Evolutionary conservation across 73 alveolate species (phyloP), one percentile per base, ranked within the genome.

Genomic region (Paramecium octaurelia): DNA sequence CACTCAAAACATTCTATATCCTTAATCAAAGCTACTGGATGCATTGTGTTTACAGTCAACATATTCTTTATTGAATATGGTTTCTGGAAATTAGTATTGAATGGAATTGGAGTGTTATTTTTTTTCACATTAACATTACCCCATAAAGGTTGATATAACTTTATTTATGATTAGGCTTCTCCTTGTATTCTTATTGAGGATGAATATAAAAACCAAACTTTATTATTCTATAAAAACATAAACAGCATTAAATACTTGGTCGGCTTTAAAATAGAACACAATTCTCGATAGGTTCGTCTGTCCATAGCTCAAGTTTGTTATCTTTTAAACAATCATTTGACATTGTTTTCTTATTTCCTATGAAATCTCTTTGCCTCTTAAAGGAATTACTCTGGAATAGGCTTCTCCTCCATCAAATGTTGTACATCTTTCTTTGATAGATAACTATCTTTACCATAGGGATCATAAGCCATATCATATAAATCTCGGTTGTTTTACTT

Each of bases 361-460:
- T 18, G 94, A 89, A 24, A 89, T 89, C 27, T 70, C 85, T 35
- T 89, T 89, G 1, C 94, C 94, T 27, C 94, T 89, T 70, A 89
- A 40, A n/a, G 94, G 94, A 42, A 89, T 83, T 10, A 64, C 84
- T 23, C 94, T 42, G 8, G 94, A 89, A 21, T 70, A 89, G 34
- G 88, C 88, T 44, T 89, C 94, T 9, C 92, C 94, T 71, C 94
- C 94, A 71, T 89, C 94, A 89, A 89, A 89, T 6, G 94, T 89
- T n/a, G 94, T 77, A 31, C 86, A 69, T 29, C 94, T 89, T 71
- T 89, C 91, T 75, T 4, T 18, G 10, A 75, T 35, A 35, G 38
- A 10, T 6, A 35, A 27, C 8, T 75, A 35, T 38, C 5, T n/a
- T 18, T 75, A 75, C 88, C 93, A 73, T 89, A 89, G 24, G 94